Conservation (phyloP, 208 protist species). For the Leishmania major region DNA sequence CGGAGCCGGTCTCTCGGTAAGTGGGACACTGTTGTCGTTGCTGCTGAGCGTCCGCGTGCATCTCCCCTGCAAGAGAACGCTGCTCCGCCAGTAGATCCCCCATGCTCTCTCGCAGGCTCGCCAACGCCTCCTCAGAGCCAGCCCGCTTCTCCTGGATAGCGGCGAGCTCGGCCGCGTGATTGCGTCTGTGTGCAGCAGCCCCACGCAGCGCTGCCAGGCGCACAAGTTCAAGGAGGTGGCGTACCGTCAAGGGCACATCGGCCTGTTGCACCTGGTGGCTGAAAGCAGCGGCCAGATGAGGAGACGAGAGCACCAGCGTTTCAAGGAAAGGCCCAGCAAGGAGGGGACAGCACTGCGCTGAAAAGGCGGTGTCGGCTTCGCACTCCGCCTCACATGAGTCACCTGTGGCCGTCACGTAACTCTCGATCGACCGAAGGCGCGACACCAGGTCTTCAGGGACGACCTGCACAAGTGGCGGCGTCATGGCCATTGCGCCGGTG, state of each 20-base stretch:
- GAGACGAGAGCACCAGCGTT: not conserved
- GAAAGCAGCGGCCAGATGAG: not conserved
- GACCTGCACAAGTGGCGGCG: not conserved
- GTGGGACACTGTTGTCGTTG: not conserved
- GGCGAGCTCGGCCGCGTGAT: slow-evolving; percentile 7
- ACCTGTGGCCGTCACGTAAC: not conserved
- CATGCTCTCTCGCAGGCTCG: slow-evolving; percentile 31
- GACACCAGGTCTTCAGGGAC: not conserved
- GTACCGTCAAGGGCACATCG: slow-evolving; percentile 6
- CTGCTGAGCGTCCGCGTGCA: slow-evolving; percentile 9
- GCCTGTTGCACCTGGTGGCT: not conserved
- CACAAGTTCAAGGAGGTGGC: slow-evolving; percentile 28
- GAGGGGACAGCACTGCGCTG: not conserved
- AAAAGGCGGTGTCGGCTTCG: not conserved
- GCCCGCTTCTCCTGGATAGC: slow-evolving; percentile 12
- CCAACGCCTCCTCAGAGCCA: slow-evolving; percentile 19
- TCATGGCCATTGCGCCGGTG: not conserved
- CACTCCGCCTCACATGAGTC: not conserved
- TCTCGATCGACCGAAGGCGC: slow-evolving; percentile 1
- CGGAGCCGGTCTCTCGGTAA: not conserved
- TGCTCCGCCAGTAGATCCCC: slow-evolving; percentile 28
- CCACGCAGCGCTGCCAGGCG: slow-evolving; percentile 18
- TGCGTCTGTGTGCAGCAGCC: not conserved
- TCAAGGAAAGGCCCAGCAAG: slow-evolving; percentile 1
- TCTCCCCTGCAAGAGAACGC: slow-evolving; percentile 23